Percentiles rank a stretch among this genome's conserved stretches.
phyloP scores from a whole-genome alignment of 108 stramenopile species.

The Fistulifera solaris region DNA sequence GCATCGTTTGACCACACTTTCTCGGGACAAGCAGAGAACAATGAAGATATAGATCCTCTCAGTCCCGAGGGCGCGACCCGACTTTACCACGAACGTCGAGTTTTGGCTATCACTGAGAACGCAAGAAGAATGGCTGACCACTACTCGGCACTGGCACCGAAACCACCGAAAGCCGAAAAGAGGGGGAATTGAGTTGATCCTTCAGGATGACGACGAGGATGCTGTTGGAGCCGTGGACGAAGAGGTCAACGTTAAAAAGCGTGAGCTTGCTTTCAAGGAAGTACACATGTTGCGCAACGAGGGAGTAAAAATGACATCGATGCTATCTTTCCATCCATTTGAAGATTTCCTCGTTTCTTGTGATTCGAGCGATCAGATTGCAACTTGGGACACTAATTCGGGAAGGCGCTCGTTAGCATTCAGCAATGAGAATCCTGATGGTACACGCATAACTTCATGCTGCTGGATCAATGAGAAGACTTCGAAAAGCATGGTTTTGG shows the following conservation, averaged over 20 bases:
- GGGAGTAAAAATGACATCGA: slow-evolving; percentile 55
- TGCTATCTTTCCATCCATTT: slow-evolving; percentile 88
- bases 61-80: slow-evolving; percentile 62
- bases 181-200: slow-evolving; percentile 19
- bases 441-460: slow-evolving; percentile 74
- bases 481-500: slow-evolving; percentile 66
- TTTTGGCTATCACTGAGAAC: slow-evolving; percentile 31
- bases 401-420: slow-evolving; percentile 29
- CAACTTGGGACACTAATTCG: slow-evolving; percentile 74
- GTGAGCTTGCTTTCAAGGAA: slow-evolving; percentile 61
- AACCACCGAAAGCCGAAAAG: slow-evolving; percentile 17
- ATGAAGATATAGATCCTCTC: slow-evolving; percentile 48
- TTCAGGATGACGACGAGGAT: slow-evolving; percentile 27
- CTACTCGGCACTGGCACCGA: slow-evolving; percentile 45
- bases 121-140: slow-evolving; percentile 41
- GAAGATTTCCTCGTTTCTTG: slow-evolving; percentile 83
- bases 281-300: slow-evolving; percentile 54
- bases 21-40: slow-evolving; percentile 3
- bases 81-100: slow-evolving; percentile 57
- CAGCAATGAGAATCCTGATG: slow-evolving; percentile 53
- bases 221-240: slow-evolving; percentile 24
- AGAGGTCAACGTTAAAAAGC: slow-evolving; percentile 36
- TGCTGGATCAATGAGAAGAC: slow-evolving; percentile 86
- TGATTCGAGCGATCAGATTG: slow-evolving; percentile 62
- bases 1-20: slow-evolving; percentile 36